Percentiles rank a stretch among this genome's conserved stretches.
Conservation (phyloP, 768 basidiomycete species). For the Daedaleopsis sinensis region DNA sequence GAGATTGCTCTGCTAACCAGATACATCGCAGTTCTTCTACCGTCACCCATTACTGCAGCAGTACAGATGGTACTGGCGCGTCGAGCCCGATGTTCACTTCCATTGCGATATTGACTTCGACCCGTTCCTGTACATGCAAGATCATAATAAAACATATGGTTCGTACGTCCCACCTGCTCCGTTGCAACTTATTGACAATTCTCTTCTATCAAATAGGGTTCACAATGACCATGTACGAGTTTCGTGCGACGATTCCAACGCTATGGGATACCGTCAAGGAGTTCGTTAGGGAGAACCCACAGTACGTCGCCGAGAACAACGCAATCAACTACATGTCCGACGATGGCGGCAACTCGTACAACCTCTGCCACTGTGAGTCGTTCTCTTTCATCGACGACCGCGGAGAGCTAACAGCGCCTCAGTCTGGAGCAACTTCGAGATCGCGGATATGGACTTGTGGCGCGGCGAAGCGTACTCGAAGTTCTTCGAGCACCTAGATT, state of each 20-base stretch:
- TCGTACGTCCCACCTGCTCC: conserved; percentile 15
- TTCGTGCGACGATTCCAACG: conserved; percentile 61
- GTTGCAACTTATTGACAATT: not conserved
- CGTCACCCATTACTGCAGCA: conserved; percentile 61
- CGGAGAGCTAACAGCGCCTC: not conserved
- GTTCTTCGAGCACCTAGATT: conserved; percentile 83
- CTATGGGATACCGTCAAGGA: conserved; percentile 64
- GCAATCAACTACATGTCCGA: conserved; percentile 67
- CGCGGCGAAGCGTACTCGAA: conserved; percentile 78
- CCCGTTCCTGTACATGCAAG: conserved; percentile 73
- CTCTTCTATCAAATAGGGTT: conserved; percentile 43
- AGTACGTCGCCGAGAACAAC: conserved; percentile 59
- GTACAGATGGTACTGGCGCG: conserved; percentile 78
- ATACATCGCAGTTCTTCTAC: conserved; percentile 51
- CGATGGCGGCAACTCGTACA: conserved; percentile 65
- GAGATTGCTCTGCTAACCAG: not conserved
- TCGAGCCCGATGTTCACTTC: conserved; percentile 75
- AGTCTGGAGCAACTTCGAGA: conserved; percentile 77
- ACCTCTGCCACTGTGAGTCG: conserved; percentile 33
- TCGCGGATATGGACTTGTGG: conserved; percentile 90
- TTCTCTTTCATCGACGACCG: not conserved
- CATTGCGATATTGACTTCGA: conserved; percentile 67
- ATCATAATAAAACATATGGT: conserved; percentile 72
- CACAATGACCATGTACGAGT: conserved; percentile 68
- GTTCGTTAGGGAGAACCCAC: conserved; percentile 23